Base-by-base conservation (phyloP, 768 basidiomycete genomes). In the Kondoa subrosea region DNA sequence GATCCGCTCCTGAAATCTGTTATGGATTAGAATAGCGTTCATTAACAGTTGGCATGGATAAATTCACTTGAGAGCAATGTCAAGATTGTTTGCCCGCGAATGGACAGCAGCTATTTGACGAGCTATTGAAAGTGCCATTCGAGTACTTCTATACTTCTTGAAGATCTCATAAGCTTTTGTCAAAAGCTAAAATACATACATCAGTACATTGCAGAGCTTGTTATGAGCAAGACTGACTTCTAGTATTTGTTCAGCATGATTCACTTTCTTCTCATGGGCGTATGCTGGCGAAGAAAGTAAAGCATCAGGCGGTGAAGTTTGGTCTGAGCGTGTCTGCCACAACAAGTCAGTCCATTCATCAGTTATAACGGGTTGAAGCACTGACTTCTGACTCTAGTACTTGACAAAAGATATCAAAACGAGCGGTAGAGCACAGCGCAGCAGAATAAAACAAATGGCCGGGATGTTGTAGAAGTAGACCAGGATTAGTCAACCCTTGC, bases 81-180 rank as follows among this genome's bases (percentile, higher is more conserved):
- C 89, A 73, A 85, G 87, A 74, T 91, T 89, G 0, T 84, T 84
- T 1, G 86, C 84, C 16, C 85, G 81, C 69, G 84, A 83, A 75
- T 97, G 92, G 2, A 87, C 87, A 69, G 87, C 83, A 0, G 91
- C 93, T 66, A 99, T 96, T 33, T 86, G 84, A 76, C 83, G 87
- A 2, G 91, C 93, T 64, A 99, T 87, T 82, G 85, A 89, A n/a
- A 93, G 79, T 0, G 89, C 90, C 70, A 91, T 78, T 12, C 92
- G 84, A 0, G 82, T 70, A 17, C 72, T 60, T 15, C 66, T 80
- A 73, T 88, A 83, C 72, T 84, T 86, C 79, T 93, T 96, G 80
- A 95, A 90, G 14, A 91, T 76, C 72, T 93, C 89, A 77, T 99
- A 97, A 1, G 95, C 82, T 74, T 92, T 91, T 4, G 90, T 95